These are phyloP conservation scores for Fragaria nilgerrensis DNA, from an alignment of 306 rosid genomes.

Conservation along the genomic window DNA sequence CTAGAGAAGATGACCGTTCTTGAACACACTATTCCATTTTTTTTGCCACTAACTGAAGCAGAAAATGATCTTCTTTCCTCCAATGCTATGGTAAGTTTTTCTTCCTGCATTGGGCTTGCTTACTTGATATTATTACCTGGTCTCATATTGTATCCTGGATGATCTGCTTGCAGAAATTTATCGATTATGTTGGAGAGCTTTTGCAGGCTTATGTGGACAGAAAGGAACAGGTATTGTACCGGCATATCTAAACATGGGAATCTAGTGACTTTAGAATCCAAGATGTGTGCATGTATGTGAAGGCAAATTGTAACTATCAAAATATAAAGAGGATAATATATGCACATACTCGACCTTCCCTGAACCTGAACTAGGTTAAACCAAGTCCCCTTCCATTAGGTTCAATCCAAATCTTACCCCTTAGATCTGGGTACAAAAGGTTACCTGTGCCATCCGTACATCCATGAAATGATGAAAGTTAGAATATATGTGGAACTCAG, in stretches of 20 bases:
- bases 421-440: not conserved
- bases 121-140: slow-evolving; percentile 22
- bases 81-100: slow-evolving; percentile 76
- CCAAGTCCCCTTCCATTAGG: not conserved
- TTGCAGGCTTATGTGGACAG: slow-evolving; percentile 94
- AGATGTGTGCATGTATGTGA: not conserved
- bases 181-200: slow-evolving; percentile 89
- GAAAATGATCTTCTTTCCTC: slow-evolving; percentile 88
- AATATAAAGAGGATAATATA: not conserved
- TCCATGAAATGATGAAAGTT: slow-evolving; percentile 2
- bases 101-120: slow-evolving; percentile 33
- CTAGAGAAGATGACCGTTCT: slow-evolving; percentile 91
- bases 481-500: not conserved
- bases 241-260: slow-evolving; percentile 11
- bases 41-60: slow-evolving; percentile 77
- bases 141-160: slow-evolving; percentile 20
- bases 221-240: slow-evolving; percentile 81
- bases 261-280: not conserved
- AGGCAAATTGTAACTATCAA: not conserved
- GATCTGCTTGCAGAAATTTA: slow-evolving; percentile 75
- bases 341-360: not conserved
- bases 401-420: not conserved
- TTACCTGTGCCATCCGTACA: not conserved
- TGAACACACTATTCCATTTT: slow-evolving; percentile 91
- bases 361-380: not conserved